These are phyloP conservation scores for Ceratobasidium sp. DNA, from an alignment of 1,284 basidiomycete genomes.

Conservation along the genomic window DNA sequence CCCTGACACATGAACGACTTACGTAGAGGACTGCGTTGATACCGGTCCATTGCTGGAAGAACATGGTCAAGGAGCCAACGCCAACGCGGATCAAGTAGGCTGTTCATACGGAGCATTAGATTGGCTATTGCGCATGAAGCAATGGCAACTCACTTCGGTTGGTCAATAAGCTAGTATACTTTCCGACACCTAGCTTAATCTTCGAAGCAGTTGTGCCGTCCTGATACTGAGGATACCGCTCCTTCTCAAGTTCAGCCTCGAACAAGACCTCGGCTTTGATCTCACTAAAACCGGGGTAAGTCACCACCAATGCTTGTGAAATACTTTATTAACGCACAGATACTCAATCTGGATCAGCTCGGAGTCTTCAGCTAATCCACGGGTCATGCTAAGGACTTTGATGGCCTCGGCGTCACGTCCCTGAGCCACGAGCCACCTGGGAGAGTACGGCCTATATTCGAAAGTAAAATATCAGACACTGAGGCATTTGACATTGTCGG, in stretches of 20 bases:
- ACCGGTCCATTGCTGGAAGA: conserved; percentile 78
- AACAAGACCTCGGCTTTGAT: conserved; percentile 83
- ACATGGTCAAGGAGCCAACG: conserved; percentile 76
- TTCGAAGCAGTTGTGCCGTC: conserved; percentile 69
- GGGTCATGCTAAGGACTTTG: conserved; percentile 71
- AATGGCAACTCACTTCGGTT: conserved; percentile 62
- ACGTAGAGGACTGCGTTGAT: conserved; percentile 51
- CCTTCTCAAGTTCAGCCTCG: conserved; percentile 71
- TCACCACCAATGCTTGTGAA: neutral
- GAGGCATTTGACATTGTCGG: conserved; percentile 55
- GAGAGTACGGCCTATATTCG: conserved; percentile 45
- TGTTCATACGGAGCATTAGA: conserved; percentile 53
- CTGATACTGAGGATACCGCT: conserved; percentile 74
- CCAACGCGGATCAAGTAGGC: conserved; percentile 71
- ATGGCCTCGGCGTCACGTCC: conserved; percentile 82
- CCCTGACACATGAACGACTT: conserved; percentile 48
- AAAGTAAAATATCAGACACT: neutral
- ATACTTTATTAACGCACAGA: conserved; percentile 62
- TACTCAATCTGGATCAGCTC: conserved; percentile 83
- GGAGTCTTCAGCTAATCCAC: conserved; percentile 68
- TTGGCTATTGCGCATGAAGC: neutral
- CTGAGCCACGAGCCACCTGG: conserved; percentile 78
- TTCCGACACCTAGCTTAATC: conserved; percentile 72
- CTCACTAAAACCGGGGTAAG: conserved; percentile 62
- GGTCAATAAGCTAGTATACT: conserved; percentile 69